Evolutionary conservation across 352 stramenopile genomes (phyloP).

Genomic region (Achlya hypogyna): DNA sequence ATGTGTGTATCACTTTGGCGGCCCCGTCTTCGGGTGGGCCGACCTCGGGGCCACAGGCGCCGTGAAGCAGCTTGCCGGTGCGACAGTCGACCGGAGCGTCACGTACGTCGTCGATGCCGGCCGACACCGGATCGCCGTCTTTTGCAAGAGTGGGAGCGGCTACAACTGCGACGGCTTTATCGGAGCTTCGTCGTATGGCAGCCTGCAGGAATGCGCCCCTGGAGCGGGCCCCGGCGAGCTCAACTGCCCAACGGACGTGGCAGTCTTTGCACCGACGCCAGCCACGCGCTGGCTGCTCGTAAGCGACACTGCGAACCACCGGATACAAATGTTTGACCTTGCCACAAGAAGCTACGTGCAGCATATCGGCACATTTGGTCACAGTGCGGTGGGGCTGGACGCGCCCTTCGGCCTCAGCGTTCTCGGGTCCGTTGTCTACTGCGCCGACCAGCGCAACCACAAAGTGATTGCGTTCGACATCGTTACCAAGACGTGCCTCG

Average conservation of each 20-base stretch:
- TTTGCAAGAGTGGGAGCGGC: neutral
- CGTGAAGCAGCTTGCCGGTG: neutral
- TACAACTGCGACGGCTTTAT: slow-evolving; percentile 27
- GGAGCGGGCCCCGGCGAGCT: slow-evolving; percentile 46
- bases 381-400: slow-evolving; percentile 38
- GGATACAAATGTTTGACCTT: slow-evolving; percentile 43
- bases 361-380: slow-evolving; percentile 52
- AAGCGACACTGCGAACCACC: slow-evolving; percentile 55
- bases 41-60: neutral
- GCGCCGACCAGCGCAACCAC: slow-evolving; percentile 63
- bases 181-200: slow-evolving; percentile 46
- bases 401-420: slow-evolving; percentile 48
- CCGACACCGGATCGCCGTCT: slow-evolving; percentile 42
- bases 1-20: slow-evolving; percentile 39
- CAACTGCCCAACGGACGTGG: slow-evolving; percentile 36
- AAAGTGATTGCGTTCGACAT: slow-evolving; percentile 54
- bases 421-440: slow-evolving; percentile 35
- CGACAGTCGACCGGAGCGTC: slow-evolving; percentile 6
- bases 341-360: slow-evolving; percentile 25
- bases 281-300: slow-evolving; percentile 22
- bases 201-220: slow-evolving; percentile 34
- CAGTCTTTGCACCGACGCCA: slow-evolving; percentile 11
- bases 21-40: slow-evolving; percentile 8
- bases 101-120: slow-evolving; percentile 41
- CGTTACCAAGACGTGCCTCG: neutral